Conservation (phyloP, 192 early-diverging fungal genomes). For the Backusella luteola region DNA sequence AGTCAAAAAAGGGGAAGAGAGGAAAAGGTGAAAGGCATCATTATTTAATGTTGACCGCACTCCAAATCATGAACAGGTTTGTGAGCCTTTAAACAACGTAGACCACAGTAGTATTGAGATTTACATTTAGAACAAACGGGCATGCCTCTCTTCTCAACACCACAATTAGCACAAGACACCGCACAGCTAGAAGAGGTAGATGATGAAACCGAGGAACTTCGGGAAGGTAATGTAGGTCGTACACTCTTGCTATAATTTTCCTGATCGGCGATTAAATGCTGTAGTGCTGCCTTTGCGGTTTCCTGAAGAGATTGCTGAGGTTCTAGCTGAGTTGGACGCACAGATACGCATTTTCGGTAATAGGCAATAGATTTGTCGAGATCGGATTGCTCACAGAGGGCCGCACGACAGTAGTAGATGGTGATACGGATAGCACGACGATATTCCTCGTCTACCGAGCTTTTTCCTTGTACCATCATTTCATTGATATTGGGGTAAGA, state of each 20-base stretch:
- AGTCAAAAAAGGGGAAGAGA: not conserved
- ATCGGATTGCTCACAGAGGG: conserved; percentile 17
- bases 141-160: conserved; percentile 29
- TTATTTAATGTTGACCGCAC: not conserved
- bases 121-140: conserved; percentile 36
- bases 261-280: conserved; percentile 12
- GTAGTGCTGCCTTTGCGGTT: not conserved
- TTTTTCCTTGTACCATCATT: not conserved
- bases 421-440: conserved; percentile 26
- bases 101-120: conserved; percentile 22
- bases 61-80: conserved; percentile 18
- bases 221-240: not conserved
- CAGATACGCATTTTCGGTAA: conserved; percentile 33
- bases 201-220: conserved; percentile 9
- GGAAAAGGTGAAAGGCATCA: not conserved
- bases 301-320: conserved; percentile 10
- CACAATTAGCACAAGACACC: conserved; percentile 26
- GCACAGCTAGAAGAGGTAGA: conserved; percentile 1
- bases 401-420: conserved; percentile 31
- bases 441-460: not conserved
- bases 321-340: conserved; percentile 14
- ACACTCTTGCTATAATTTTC: not conserved
- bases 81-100: conserved; percentile 23
- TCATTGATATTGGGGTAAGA: not conserved
- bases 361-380: conserved; percentile 18